Base-by-base conservation (phyloP, 495 filamentous ascomycete species). In the Hypoxylon lienhwacheense region DNA sequence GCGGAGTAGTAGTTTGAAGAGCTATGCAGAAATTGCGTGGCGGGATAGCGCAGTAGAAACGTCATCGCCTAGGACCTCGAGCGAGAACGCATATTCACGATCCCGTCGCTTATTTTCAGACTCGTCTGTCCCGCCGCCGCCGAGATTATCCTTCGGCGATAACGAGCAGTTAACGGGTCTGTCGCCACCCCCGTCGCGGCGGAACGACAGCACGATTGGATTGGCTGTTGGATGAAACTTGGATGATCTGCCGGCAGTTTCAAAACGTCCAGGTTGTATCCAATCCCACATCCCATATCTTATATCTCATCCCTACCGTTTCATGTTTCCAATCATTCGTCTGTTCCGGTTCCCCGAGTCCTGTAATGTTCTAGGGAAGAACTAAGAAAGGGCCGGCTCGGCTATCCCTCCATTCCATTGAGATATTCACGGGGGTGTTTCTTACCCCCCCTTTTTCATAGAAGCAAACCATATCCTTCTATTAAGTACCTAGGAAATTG, bases 91-190 rank as follows among this genome's bases (percentile, higher is more conserved):
- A n/a, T 35, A 39, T 21, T 1, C 28, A 4, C 48, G 52, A 17
- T 56, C 35, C 11, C 67, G 65, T 17, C 61, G 70, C 8, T 61
- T 76, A 4, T 76, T 73, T 51, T 75, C 74, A 3, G 69, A 70
- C 11, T 70, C 72, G 1, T 67, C 68, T 7, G 65, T 73, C 4
- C 70, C 73, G 21, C 73, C 73, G 16, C 69, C 73, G 16, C 73
- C 73, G 14, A 49, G 69, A 51, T 25, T 70, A 7, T 72, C 68
- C 1, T 62, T 72, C 24, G 68, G 67, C 20, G 70, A 76, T 7
- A 70, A 70, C 21, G 59, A 66, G 31, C 32, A 68, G 21, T 49
- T 69, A 3, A 68, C 60, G 7, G 72, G 70, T 0, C 44, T 72
- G 7, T 72, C 70, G 12, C 71, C 75, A 5, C 68, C 73, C 21